A percentile compares a stretch with the other conserved stretches of the same genome.
Conservation (phyloP, 495 filamentous ascomycete species). For the Sordaria brevicollis region DNA sequence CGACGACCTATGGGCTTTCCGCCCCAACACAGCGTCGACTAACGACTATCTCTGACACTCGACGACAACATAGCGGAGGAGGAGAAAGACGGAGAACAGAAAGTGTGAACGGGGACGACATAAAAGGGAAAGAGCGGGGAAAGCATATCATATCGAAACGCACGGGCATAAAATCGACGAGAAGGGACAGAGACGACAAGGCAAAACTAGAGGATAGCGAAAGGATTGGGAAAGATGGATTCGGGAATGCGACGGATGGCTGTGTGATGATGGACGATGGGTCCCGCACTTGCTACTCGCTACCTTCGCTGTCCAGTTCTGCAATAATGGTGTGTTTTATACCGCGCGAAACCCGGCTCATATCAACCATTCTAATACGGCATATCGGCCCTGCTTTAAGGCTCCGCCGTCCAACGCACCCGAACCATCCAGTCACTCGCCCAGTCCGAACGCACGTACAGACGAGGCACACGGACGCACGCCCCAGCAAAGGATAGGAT, state of each 20-base stretch:
- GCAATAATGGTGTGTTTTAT: constrained; percentile 13
- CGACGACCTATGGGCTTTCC: not conserved
- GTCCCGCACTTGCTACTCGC: not conserved
- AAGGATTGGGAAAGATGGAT: not conserved
- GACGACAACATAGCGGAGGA: not conserved
- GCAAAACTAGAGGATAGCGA: not conserved
- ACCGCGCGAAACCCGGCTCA: constrained; percentile 7
- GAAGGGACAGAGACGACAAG: not conserved
- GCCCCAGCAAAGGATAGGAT: not conserved
- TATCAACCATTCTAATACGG: constrained; percentile 8
- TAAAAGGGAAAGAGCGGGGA: not conserved
- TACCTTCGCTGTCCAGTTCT: not conserved
- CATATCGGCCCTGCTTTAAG: constrained; percentile 9
- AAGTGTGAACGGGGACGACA: not conserved
- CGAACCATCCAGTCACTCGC: not conserved
- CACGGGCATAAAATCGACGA: not conserved
- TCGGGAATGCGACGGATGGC: not conserved
- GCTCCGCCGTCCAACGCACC: not conserved
- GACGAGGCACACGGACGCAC: not conserved
- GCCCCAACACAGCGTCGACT: not conserved
- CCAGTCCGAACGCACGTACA: not conserved
- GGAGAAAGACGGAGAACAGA: not conserved
- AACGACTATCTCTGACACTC: not conserved
- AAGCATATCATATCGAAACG: not conserved
- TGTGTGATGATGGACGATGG: not conserved